These are phyloP conservation scores for Coemansia sp. DNA, from an alignment of 192 early-diverging fungal species.

Conservation along the genomic window DNA sequence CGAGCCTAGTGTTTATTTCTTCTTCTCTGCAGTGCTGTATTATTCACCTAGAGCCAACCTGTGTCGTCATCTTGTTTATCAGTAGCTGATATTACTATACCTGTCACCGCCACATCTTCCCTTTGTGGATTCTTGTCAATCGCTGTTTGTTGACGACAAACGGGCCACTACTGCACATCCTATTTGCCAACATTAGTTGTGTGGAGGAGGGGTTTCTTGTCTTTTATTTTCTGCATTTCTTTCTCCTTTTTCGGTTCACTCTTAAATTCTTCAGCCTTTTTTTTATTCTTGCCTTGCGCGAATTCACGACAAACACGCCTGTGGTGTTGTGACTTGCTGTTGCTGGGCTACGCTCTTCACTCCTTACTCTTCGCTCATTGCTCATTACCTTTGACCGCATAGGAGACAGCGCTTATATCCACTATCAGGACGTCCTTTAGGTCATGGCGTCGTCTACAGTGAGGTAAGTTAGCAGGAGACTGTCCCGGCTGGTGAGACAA, in stretches of 20 bases:
- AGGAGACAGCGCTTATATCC: not conserved
- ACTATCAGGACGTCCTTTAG: not conserved
- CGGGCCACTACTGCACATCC: not conserved
- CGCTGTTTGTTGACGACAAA: not conserved
- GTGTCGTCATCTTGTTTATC: not conserved
- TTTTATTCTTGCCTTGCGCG: not conserved
- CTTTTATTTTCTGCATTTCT: conserved; percentile 11
- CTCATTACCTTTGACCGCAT: not conserved
- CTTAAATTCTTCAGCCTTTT: not conserved
- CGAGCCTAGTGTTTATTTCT: not conserved
- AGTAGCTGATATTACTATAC: not conserved
- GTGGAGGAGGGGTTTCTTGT: not conserved
- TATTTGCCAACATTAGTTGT: not conserved
- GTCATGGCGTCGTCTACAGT: conserved; percentile 46
- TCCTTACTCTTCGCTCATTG: not conserved
- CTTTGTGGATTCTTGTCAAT: conserved; percentile 4
- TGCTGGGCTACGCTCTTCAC: not conserved
- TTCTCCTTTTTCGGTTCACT: not conserved
- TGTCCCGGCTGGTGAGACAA: not conserved
- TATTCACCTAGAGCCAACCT: not conserved
- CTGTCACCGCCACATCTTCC: conserved; percentile 1
- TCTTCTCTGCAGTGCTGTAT: not conserved
- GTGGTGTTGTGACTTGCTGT: not conserved
- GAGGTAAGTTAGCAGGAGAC: conserved; percentile 12
- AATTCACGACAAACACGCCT: not conserved